Evolutionary conservation across 1,284 basidiomycete genomes (phyloP), one percentile per base, ranked within the genome.

Genomic region (Ganoderma lucidum): DNA sequence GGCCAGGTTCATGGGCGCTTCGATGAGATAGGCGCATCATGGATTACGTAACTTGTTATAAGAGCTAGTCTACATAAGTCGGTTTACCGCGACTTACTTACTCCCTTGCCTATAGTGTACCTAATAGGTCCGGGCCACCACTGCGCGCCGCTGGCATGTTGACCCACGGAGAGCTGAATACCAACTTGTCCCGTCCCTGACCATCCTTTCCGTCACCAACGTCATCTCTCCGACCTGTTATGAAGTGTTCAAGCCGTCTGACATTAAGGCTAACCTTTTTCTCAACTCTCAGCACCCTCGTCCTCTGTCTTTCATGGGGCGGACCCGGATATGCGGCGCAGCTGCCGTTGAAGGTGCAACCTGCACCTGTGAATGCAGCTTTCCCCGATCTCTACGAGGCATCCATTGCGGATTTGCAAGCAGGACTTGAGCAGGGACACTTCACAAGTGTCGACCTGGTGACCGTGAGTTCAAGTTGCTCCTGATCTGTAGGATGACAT

Each of bases 391-490:
- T 85, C n/a, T 83, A 83, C 68, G 83, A 84, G 69, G 83, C 82
- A 0, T 81, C 81, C 10, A 81, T 85, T 45, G 73, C 75, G 3
- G 83, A 84, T 66, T 74, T 85, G 15, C 81, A 84, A 69, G 72
- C 72, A 15, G 83, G 83, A 2, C 73, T 84, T 23, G 71, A 79
- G 59, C 74, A 73, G 17, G 78, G 79, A 0, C 66, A 71, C 14
- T 85, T 84, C 70, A 82, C 82, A 6, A 83, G 82, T 62, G 81
- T 83, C 0, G 83, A 85, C 70, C 80, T 85, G 12, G 81, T 84
- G 15, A 82, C 80, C 76, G 84, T 82, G 53, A 41, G 75, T 66
- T 10, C 55, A 30, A 23, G 9, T n/a, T 19, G 23, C 23, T 23
- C 23, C 23, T 23, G 23, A 23, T 30, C 45, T 55, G 12, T 30